Evolutionary conservation across 805 yeast species (phyloP), one percentile per base, ranked within the genome.

Genomic region (Dipodascus albidus): DNA sequence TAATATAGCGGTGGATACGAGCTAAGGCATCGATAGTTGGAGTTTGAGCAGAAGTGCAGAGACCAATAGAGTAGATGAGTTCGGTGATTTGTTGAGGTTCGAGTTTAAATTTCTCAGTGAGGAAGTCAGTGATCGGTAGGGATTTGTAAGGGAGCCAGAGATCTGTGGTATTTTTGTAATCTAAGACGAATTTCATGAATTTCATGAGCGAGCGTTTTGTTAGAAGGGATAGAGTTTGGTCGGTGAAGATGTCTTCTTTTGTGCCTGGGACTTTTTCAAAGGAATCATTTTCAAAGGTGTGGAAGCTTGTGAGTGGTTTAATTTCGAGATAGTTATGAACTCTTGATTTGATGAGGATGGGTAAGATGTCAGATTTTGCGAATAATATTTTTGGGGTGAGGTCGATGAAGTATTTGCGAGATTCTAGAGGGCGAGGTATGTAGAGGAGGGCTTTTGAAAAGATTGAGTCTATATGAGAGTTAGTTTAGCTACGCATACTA

Each of bases 251-350:
- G 62, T 89, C 97, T 68, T 91, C 95, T 66, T 89, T 91, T 24
- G 96, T 79, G 56, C 85, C 85, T 31, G 89, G 77, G 64, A 90
- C 78, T 66, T 87, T 87, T 60, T 85, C 95, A 70, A 93, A 91
- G 51, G 81, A 76, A 67, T 91, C 97, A 64, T 87, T 85, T 68
- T 90, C 96, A 69, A 78, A 93, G n/a, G 96, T 87, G 67, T 93
- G 98, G 72, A 91, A 90, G 58, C 82, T 84, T 48, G 87, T 80
- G 58, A 91, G 71, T 22, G 96, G 82, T 71, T 88, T 95, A 71
- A 91, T 91, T 67, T 93, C 98, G 64, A 93, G 74, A 69, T 91
- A 91, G 65, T 87, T 83, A 66, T 87, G 87, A 20, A 93, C 97
- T 57, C 96, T 79, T 51, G 95, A 82, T 65, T 87, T 85, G 56